phyloP scores from a whole-genome alignment of 495 filamentous ascomycete genomes.

The Aspergillus nidulans region DNA sequence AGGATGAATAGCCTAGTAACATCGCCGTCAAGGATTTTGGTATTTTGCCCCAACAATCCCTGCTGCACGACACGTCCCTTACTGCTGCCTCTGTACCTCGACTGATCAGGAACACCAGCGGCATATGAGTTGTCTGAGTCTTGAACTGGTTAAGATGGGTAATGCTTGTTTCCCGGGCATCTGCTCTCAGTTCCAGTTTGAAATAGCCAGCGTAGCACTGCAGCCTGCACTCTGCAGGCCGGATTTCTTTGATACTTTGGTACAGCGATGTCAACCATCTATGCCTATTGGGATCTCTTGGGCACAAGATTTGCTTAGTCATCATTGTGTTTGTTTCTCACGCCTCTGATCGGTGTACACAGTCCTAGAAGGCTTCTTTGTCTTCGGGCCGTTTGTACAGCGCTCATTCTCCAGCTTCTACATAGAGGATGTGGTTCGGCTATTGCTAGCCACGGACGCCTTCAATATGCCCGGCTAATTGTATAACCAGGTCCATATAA shows the following conservation, averaged over 20 bases:
- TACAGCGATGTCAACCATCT: background rate
- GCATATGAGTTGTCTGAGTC: background rate
- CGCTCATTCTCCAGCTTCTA: background rate
- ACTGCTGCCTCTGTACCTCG: background rate
- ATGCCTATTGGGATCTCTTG: conserved; percentile 1
- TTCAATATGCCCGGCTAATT: background rate
- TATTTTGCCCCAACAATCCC: too few species aligned
- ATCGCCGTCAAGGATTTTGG: background rate
- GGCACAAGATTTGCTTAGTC: background rate
- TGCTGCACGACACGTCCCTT: background rate
- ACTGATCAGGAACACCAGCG: background rate
- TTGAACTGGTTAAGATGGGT: background rate
- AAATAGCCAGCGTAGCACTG: conserved; percentile 11
- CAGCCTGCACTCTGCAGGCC: conserved; percentile 16
- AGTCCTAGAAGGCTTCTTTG: background rate
- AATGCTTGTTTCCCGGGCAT: conserved; percentile 8
- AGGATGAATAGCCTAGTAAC: background rate
- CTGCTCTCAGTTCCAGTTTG: background rate
- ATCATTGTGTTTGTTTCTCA: background rate
- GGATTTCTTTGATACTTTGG: conserved; percentile 5
- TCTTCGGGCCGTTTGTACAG: background rate
- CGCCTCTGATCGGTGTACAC: background rate
- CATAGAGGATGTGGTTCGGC: background rate
- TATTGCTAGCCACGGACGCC: background rate
- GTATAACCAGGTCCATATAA: background rate